phyloP scores from a whole-genome alignment of 345 rosid species.

The Acer negundo region DNA sequence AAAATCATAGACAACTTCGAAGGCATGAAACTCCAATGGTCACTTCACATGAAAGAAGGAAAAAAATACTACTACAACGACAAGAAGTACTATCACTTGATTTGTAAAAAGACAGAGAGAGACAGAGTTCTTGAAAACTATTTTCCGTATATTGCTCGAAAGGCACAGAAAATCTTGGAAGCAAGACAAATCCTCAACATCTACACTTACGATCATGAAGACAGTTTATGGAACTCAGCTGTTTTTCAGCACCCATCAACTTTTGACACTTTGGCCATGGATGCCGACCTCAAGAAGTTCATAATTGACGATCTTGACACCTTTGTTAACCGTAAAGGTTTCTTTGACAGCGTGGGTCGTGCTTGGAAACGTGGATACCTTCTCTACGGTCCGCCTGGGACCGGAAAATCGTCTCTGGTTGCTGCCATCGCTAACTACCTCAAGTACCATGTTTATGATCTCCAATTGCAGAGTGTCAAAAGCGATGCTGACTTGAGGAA shows the following conservation, averaged over 20 bases:
- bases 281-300: slow-evolving; percentile 6
- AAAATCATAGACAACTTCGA: slow-evolving; percentile 27
- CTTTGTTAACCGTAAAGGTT: slow-evolving; percentile 21
- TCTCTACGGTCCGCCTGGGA: slow-evolving; percentile 29
- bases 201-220: slow-evolving; percentile 31
- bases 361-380: slow-evolving; percentile 38
- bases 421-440: slow-evolving; percentile 28
- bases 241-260: slow-evolving; percentile 26
- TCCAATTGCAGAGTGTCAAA: slow-evolving; percentile 23
- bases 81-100: slow-evolving; percentile 25
- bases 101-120: slow-evolving; percentile 23
- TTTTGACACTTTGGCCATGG: slow-evolving; percentile 27
- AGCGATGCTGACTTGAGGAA: slow-evolving; percentile 26
- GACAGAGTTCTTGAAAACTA: slow-evolving; percentile 20
- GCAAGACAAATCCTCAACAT: slow-evolving; percentile 32
- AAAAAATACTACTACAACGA: slow-evolving; percentile 23
- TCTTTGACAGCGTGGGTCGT: slow-evolving; percentile 22
- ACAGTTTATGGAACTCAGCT: slow-evolving; percentile 16
- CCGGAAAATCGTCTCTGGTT: slow-evolving; percentile 25
- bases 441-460: slow-evolving; percentile 29
- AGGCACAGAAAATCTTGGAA: slow-evolving; percentile 22
- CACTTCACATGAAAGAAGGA: slow-evolving; percentile 25
- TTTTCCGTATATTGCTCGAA: slow-evolving; percentile 23
- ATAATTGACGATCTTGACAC: slow-evolving; percentile 22
- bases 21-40: slow-evolving; percentile 32